phyloP scores from a whole-genome alignment of 768 basidiomycete species.

The Tylopilus sp. region DNA sequence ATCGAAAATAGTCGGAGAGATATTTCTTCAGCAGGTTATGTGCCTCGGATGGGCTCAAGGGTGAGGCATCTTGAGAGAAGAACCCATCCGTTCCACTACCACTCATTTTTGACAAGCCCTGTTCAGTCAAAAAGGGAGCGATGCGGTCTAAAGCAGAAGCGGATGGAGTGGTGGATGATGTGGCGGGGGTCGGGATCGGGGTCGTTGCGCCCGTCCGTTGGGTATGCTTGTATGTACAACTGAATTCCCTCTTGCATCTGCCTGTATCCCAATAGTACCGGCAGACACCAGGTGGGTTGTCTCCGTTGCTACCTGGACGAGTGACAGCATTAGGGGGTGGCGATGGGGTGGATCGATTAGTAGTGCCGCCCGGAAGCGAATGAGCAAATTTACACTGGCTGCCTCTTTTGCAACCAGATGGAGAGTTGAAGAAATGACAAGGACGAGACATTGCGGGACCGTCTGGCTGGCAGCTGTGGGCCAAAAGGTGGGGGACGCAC shows the following conservation, averaged over 20 bases:
- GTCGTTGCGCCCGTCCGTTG: slow-evolving; percentile 5
- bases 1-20: slow-evolving; percentile 42
- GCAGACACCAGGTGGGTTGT: slow-evolving; percentile 39
- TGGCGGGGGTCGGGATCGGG: slow-evolving; percentile 9
- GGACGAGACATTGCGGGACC: slow-evolving; percentile 21
- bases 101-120: slow-evolving; percentile 42
- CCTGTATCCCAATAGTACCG: slow-evolving; percentile 46
- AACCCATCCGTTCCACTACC: slow-evolving; percentile 43
- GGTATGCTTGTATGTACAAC: slow-evolving; percentile 42
- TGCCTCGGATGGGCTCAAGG: slow-evolving; percentile 43
- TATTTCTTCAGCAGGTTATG: slow-evolving; percentile 44
- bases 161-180: slow-evolving; percentile 2
- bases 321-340: slow-evolving; percentile 4
- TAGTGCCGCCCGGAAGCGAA: slow-evolving; percentile 4
- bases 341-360: background rate
- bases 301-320: slow-evolving; percentile 5
- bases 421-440: slow-evolving; percentile 41
- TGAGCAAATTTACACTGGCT: slow-evolving; percentile 37
- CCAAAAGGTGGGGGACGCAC: no score
- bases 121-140: slow-evolving; percentile 43
- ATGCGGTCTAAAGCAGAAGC: slow-evolving; percentile 23
- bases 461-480: background rate
- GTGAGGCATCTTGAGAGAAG: slow-evolving; percentile 32
- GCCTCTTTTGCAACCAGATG: slow-evolving; percentile 48
- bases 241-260: slow-evolving; percentile 43